A percentile compares a stretch with the other conserved stretches of the same genome.
Conservation (phyloP, 345 rosid species). For the Salix arbutifolia region DNA sequence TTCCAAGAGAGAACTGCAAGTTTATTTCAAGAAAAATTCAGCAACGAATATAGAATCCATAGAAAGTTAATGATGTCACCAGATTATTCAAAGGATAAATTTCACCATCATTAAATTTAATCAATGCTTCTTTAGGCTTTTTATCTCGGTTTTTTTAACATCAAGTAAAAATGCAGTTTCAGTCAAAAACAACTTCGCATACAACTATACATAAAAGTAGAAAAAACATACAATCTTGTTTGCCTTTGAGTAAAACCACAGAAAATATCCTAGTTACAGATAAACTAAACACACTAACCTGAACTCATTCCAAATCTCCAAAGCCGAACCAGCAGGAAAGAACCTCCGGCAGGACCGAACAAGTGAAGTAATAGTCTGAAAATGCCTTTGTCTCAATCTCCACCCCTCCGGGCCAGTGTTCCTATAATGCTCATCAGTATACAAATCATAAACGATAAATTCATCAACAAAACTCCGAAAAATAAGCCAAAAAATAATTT, state of each 20-base stretch:
- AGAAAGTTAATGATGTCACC: background rate
- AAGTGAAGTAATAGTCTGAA: slow-evolving; percentile 79
- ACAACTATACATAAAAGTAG: background rate
- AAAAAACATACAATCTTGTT: background rate
- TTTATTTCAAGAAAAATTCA: slow-evolving; percentile 13
- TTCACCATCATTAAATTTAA: background rate
- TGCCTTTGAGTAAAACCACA: background rate
- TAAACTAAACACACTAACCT: slow-evolving; percentile 41
- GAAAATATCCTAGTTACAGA: background rate
- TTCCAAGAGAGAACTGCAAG: slow-evolving; percentile 73
- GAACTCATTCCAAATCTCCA: slow-evolving; percentile 93
- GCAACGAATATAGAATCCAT: background rate
- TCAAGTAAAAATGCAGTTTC: background rate
- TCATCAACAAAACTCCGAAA: background rate
- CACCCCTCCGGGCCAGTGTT: slow-evolving; percentile 97
- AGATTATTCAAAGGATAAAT: background rate
- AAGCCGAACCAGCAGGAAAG: slow-evolving; percentile 85
- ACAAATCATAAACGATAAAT: background rate
- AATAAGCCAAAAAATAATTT: background rate
- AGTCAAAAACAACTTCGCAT: background rate
- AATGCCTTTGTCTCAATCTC: slow-evolving; percentile 91
- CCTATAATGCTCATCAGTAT: slow-evolving; percentile 35
- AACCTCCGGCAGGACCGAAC: slow-evolving; percentile 79
- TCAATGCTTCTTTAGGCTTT: slow-evolving; percentile 1
- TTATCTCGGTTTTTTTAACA: background rate